Evolutionary conservation across 192 early-diverging fungal genomes (phyloP), one percentile per base, ranked within the genome.

Genomic region (Linnemannia elongata): DNA sequence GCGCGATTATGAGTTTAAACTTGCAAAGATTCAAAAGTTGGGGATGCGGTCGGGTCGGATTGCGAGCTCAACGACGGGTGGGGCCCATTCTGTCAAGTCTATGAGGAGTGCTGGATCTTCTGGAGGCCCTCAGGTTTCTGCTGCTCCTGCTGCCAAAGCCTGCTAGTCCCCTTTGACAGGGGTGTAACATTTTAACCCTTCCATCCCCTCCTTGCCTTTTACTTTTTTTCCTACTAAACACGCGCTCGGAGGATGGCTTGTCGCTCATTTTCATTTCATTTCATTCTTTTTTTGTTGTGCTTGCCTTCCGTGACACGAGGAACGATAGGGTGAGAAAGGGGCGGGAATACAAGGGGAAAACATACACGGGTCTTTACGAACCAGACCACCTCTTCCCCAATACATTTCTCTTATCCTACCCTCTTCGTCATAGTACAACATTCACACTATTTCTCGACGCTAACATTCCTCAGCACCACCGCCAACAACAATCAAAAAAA

Each of bases 1-100:
- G 79, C 68, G 84, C 13, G 79, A 81, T 44, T 69, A 72, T 18
- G 79, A 79, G 33, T 78, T 85, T 66, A 79, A 85, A 45, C 49
- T 79, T 41, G 69, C 69, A 18, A 85, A 85, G 27, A 36, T 85
- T 15, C 45, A 47, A 27, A 79, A 80, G 49, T n/a, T 85, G 73
- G 68, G 73, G 0, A 27, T 85, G 74, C 68, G 83, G 22, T 71
- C 74, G 6, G 82, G 82, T 13, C 49, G 82, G 36, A 71, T 79
- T 66, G 27, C 79, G 63, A 79, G 77, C 15, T 60, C 74, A 3
- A 36, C 68, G 12, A 71, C 49, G 1, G 74, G 74, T 18, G 74
- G 74, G 1, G 68, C 77, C 8, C 77, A 78, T 17, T 78, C 77
- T 8, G 63, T 52, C 38, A 78, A 78, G 45, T 36, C 66, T 22